These are phyloP conservation scores for Aureobasidium sp. DNA, from an alignment of 2,329 filamentous ascomycete genomes.

Conservation along the genomic window DNA sequence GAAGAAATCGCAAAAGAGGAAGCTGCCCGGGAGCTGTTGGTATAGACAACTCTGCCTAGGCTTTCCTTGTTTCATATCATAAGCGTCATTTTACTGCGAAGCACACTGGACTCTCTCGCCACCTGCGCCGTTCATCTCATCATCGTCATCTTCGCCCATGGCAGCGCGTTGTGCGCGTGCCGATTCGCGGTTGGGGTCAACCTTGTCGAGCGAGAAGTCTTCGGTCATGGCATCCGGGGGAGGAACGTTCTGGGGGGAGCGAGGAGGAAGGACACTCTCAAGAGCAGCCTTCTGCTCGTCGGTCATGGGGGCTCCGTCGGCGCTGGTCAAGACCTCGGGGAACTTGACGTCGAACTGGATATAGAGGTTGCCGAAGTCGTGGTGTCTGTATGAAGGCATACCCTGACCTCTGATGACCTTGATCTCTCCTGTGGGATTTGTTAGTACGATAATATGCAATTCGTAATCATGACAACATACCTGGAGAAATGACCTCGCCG, in stretches of 20 bases:
- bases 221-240: slow-evolving; percentile 86
- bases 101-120: slow-evolving; percentile 79
- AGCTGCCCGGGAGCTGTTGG: neutral
- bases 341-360: slow-evolving; percentile 98
- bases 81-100: slow-evolving; percentile 58
- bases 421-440: slow-evolving; percentile 57
- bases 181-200: slow-evolving; percentile 58
- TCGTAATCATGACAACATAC: slow-evolving; percentile 46
- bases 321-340: slow-evolving; percentile 49
- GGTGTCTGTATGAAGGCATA: slow-evolving; percentile 93
- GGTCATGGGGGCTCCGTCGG: slow-evolving; percentile 40
- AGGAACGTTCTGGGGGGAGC: slow-evolving; percentile 55
- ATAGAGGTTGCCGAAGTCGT: slow-evolving; percentile 92
- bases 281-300: slow-evolving; percentile 67
- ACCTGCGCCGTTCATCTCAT: slow-evolving; percentile 49
- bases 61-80: slow-evolving; percentile 1
- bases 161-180: slow-evolving; percentile 53
- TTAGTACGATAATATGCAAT: slow-evolving; percentile 15
- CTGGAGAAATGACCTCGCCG: slow-evolving; percentile 87
- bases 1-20: neutral
- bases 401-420: slow-evolving; percentile 95
- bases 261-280: slow-evolving; percentile 72
- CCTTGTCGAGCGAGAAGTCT: slow-evolving; percentile 75
- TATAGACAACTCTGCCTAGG: neutral
- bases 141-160: slow-evolving; percentile 55